Percentiles rank a stretch among this genome's conserved stretches.
Conservation (phyloP, 2,329 filamentous ascomycete genomes). For the Nigrograna mackinnonii region DNA sequence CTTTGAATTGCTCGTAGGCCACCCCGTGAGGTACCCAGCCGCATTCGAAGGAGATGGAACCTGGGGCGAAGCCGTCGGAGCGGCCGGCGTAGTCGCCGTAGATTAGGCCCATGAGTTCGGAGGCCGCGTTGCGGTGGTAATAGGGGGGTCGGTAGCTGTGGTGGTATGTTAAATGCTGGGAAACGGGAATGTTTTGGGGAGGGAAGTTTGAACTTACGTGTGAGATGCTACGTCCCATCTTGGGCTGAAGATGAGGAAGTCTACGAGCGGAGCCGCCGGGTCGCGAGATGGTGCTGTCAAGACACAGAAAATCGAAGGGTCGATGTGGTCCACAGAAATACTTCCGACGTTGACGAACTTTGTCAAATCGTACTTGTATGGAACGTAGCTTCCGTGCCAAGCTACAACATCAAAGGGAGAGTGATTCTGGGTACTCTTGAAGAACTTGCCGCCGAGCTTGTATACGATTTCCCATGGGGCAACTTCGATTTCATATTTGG, state of each 20-base stretch:
- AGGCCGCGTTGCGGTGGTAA: constrained; percentile 69
- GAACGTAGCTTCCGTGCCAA: constrained; percentile 77
- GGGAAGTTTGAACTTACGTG: constrained; percentile 38
- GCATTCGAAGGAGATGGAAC: constrained; percentile 68
- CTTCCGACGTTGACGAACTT: constrained; percentile 76
- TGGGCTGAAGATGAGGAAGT: constrained; percentile 68
- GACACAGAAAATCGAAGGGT: constrained; percentile 76
- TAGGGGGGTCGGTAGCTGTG: constrained; percentile 50
- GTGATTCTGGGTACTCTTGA: constrained; percentile 67
- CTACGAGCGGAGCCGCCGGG: constrained; percentile 64
- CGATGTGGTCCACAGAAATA: constrained; percentile 76
- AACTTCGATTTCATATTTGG: constrained; percentile 60
- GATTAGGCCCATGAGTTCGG: constrained; percentile 69
- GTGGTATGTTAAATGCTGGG: background rate
- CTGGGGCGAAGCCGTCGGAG: constrained; percentile 61
- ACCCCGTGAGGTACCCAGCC: constrained; percentile 71
- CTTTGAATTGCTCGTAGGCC: constrained; percentile 61
- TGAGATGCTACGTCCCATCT: constrained; percentile 65
- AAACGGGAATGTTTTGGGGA: background rate
- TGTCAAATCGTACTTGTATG: constrained; percentile 80
- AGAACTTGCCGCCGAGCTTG: constrained; percentile 67
- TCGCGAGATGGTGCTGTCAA: constrained; percentile 62
- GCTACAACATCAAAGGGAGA: constrained; percentile 79
- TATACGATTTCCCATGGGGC: constrained; percentile 51
- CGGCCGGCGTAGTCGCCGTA: constrained; percentile 58